phyloP scores from a whole-genome alignment of 2,329 filamentous ascomycete genomes.

The Fusarium miscanthi region DNA sequence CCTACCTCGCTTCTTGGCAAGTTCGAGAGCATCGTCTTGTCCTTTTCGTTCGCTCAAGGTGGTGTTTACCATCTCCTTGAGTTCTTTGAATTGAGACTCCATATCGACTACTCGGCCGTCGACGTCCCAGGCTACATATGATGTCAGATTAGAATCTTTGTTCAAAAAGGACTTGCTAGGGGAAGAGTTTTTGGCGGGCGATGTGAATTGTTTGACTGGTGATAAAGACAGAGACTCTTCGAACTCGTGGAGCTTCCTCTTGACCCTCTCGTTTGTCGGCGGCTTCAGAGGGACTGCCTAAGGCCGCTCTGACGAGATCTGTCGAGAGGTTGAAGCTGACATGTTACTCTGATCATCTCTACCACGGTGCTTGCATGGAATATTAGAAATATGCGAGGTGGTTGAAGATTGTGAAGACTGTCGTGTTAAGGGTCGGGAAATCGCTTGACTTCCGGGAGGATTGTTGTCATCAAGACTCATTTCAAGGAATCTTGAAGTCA shows the following conservation, averaged over 20 bases:
- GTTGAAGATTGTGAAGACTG: conserved; percentile 41
- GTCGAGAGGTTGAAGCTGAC: conserved; percentile 16
- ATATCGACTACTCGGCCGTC: conserved; percentile 80
- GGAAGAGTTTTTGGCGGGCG: conserved; percentile 56
- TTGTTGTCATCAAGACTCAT: conserved; percentile 54
- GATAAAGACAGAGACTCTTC: conserved; percentile 48
- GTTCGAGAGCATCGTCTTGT: conserved; percentile 78
- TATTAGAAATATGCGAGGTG: conserved; percentile 41
- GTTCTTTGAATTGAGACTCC: conserved; percentile 76
- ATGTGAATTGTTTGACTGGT: conserved; percentile 49
- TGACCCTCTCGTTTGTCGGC: conserved; percentile 46
- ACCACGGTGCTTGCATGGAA: conserved; percentile 44
- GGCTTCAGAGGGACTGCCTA: conserved; percentile 52
- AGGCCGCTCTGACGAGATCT: conserved; percentile 39
- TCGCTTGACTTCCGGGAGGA: conserved; percentile 60
- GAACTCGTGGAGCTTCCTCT: conserved; percentile 49
- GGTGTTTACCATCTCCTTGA: conserved; percentile 78
- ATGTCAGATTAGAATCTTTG: conserved; percentile 77
- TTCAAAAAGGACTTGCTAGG: conserved; percentile 69
- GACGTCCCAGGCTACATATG: conserved; percentile 80
- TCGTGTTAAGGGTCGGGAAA: conserved; percentile 45
- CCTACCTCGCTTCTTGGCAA: conserved; percentile 81
- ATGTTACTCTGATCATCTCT: conserved; percentile 38
- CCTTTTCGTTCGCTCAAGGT: conserved; percentile 74
- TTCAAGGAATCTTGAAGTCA: conserved; percentile 51